Evolutionary conservation across 495 filamentous ascomycete species (phyloP).

Genomic region (Chaetomium tenue): DNA sequence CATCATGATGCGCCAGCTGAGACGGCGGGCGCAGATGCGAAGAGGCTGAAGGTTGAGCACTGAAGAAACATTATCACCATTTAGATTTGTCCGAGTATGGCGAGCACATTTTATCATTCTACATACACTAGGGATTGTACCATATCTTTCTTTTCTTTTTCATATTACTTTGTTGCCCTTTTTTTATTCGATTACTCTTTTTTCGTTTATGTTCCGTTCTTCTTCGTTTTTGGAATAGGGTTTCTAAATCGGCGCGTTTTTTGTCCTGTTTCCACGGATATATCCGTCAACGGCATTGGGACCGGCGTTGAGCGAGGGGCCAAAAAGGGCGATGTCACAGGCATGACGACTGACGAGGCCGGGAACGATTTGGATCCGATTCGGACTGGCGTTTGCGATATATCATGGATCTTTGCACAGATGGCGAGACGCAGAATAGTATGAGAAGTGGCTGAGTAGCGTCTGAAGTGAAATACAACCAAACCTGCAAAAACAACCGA

Average conservation of each 20-base stretch:
- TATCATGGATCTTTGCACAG: not conserved
- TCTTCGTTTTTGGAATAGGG: not conserved
- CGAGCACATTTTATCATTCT: not conserved
- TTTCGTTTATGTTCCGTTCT: not conserved
- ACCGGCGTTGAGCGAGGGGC: constrained; percentile 7
- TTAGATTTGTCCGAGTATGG: constrained; percentile 1
- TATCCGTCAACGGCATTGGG: constrained; percentile 7
- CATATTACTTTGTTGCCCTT: not conserved
- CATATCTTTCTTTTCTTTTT: constrained; percentile 1
- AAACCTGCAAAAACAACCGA: too few relatives aligned
- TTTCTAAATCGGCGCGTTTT: not conserved
- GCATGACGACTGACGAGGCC: constrained; percentile 6
- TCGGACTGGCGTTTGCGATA: not conserved
- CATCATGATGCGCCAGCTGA: constrained; percentile 36
- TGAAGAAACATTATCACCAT: constrained; percentile 7
- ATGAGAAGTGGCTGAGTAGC: not conserved
- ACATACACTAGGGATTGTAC: not conserved
- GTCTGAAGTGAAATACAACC: not conserved
- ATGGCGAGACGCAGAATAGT: not conserved
- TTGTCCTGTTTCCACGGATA: not conserved
- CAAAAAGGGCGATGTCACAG: not conserved
- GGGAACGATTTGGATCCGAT: not conserved
- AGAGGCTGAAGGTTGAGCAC: constrained; percentile 45
- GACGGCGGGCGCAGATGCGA: constrained; percentile 41
- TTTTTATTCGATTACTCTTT: not conserved